Percentiles rank a stretch among this genome's conserved stretches.
phyloP scores from a whole-genome alignment of 2,329 filamentous ascomycete species.

The Grosmannia huntii region DNA sequence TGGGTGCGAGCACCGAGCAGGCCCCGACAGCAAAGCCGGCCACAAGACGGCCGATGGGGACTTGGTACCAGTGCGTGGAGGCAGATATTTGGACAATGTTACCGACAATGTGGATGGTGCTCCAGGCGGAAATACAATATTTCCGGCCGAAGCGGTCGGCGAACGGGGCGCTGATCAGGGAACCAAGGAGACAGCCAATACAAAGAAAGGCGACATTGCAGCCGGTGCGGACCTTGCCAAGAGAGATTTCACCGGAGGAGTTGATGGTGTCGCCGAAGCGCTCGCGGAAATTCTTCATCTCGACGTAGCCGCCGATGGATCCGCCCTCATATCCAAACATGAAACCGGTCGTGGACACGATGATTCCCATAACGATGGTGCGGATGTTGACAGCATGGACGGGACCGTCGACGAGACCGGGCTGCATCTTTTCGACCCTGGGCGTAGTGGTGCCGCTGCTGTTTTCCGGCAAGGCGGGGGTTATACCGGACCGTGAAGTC shows the following conservation, averaged over 20 bases:
- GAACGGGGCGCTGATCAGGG: constrained; percentile 45
- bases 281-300: not conserved
- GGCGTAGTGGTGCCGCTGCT: not conserved
- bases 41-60: constrained; percentile 52
- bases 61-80: constrained; percentile 44
- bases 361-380: not conserved
- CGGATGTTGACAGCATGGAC: not conserved
- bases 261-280: constrained; percentile 23
- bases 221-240: constrained; percentile 47
- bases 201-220: constrained; percentile 51
- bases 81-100: constrained; percentile 56
- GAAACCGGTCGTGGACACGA: constrained; percentile 1
- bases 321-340: constrained; percentile 18
- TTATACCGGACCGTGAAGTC: not conserved
- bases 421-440: not conserved
- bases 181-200: constrained; percentile 47
- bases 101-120: constrained; percentile 47
- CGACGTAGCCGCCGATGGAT: constrained; percentile 1
- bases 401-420: not conserved
- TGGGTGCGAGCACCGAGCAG: constrained; percentile 58
- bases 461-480: not conserved
- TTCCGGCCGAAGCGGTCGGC: constrained; percentile 54
- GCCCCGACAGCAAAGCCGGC: constrained; percentile 57
- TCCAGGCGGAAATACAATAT: constrained; percentile 48
- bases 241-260: constrained; percentile 22